phyloP scores from a whole-genome alignment of 1,284 basidiomycete genomes.

The Grifola frondosa region DNA sequence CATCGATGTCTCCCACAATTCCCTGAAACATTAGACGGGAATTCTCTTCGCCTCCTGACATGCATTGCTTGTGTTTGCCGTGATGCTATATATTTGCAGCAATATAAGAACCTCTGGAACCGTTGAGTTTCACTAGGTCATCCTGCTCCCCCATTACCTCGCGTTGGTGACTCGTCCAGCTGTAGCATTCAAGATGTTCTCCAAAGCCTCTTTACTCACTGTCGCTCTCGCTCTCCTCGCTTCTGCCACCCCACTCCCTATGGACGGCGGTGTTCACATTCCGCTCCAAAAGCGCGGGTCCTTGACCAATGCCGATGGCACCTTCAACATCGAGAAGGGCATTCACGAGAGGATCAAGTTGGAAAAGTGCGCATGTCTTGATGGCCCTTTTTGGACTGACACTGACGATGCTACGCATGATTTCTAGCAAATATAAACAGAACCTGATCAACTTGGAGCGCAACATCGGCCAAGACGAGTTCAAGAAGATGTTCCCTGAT shows the following conservation, averaged over 20 bases:
- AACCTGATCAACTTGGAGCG: slow-evolving; percentile 20
- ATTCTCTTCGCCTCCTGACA: too few species aligned
- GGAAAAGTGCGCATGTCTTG: slow-evolving; percentile 3
- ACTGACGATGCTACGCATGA: neutral
- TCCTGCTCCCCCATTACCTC: too few species aligned
- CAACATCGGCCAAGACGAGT: slow-evolving; percentile 13
- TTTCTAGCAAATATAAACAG: slow-evolving; percentile 14
- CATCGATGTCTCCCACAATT: too few species aligned
- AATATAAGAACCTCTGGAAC: too few species aligned
- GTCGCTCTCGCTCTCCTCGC: slow-evolving; percentile 11
- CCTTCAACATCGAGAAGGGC: slow-evolving; percentile 11
- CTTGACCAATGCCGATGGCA: slow-evolving; percentile 15
- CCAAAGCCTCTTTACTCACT: slow-evolving; percentile 10
- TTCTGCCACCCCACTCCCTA: slow-evolving; percentile 9
- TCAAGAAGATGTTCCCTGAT: slow-evolving; percentile 1
- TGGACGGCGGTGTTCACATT: slow-evolving; percentile 4
- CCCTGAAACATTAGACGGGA: too few species aligned
- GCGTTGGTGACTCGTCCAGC: too few species aligned
- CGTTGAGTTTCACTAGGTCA: too few species aligned
- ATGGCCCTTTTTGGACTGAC: neutral
- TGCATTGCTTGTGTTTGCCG: too few species aligned
- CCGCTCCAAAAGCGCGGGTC: slow-evolving; percentile 13
- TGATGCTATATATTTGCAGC: too few species aligned
- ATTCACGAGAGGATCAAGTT: slow-evolving; percentile 2
- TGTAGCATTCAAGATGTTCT: slow-evolving; percentile 12